Percentiles rank a stretch among this genome's conserved stretches.
These are phyloP conservation scores for Tylopilus sp. DNA, from an alignment of 1,284 basidiomycete species.

Conservation along the genomic window DNA sequence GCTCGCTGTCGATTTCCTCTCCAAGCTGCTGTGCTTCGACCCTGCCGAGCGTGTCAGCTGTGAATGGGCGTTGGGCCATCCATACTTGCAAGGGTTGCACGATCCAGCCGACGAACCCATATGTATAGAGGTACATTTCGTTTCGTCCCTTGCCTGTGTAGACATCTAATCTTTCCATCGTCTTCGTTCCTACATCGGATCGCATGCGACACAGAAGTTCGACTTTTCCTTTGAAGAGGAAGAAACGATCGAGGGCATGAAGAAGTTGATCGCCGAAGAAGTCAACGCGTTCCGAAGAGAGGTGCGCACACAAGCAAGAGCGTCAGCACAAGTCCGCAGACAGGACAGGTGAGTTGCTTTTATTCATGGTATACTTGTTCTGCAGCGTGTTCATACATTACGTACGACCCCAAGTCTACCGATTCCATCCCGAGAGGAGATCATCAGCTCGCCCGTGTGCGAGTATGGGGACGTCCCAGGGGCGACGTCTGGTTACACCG, in stretches of 20 bases:
- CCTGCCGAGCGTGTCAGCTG: slow-evolving; percentile 95
- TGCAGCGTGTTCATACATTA: slow-evolving; percentile 3
- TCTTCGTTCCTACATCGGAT: background rate
- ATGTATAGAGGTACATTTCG: slow-evolving; percentile 61
- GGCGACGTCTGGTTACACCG: slow-evolving; percentile 67
- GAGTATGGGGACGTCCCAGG: slow-evolving; percentile 67
- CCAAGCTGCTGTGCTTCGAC: slow-evolving; percentile 93
- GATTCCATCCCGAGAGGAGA: slow-evolving; percentile 76
- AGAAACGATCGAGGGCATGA: slow-evolving; percentile 97
- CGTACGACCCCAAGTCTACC: slow-evolving; percentile 47
- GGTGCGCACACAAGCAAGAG: slow-evolving; percentile 76
- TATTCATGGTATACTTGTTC: background rate
- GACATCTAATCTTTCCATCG: slow-evolving; percentile 2
- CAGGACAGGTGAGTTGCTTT: slow-evolving; percentile 60
- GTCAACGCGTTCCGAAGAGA: slow-evolving; percentile 86
- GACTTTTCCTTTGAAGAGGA: slow-evolving; percentile 99
- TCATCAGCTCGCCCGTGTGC: slow-evolving; percentile 69
- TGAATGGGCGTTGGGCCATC: slow-evolving; percentile 92
- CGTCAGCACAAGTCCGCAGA: slow-evolving; percentile 63
- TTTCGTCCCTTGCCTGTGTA: slow-evolving; percentile 9
- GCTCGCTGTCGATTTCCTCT: slow-evolving; percentile 88
- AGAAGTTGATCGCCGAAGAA: slow-evolving; percentile 91
- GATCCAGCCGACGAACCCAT: slow-evolving; percentile 89
- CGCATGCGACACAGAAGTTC: slow-evolving; percentile 61
- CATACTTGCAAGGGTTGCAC: slow-evolving; percentile 93